Evolutionary conservation across 352 stramenopile genomes (phyloP), one percentile per base, ranked within the genome.

Genomic region (Pythium phragmiticola): DNA sequence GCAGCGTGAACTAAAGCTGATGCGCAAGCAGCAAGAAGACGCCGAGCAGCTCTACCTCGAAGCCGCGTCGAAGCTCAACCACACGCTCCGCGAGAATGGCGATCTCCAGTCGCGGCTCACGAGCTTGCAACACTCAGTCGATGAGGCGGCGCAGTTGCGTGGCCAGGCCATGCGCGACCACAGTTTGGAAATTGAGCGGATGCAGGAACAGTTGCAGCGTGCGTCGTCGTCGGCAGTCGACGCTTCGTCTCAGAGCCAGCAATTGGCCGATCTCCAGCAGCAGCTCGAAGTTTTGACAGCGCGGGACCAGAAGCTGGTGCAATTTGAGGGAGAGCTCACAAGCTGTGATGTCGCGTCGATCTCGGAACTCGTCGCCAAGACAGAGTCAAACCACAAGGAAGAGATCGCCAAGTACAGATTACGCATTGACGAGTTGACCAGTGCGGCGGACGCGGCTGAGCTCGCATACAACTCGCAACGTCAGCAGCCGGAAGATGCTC

Each of bases 11-110:
- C 50, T 88, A 19, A 53, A 48, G 28, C 51, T 65, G 2, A 71
- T 80, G 52, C 74, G 71, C 60, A 72, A 87, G 39, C 70, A 89
- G 57, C 78, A 88, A 30, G 76, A 87, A 26, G 79, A 92, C 43
- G 62, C 76, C 0, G 76, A 89, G 54, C 71, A 78, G 21, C 59
- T 81, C 33, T 86, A 89, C 36, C n/a, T 77, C 28, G 80, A 88
- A 52, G 68, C 84, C 9, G 70, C 80, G n/a, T 80, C 78, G 4
- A 80, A 78, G 41, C 58, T 90, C 3, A 86, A 89, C 49, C 78
- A 84, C 47, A 81, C 69, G 21, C 66, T 82, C 14, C 69, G 81
- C 14, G 57, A 65, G 42, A 78, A 73, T 21, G 68, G 77, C 14
- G 60, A 76, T 63, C 55, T 82, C 4, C 65, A 71, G 26, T 45